Conservation (phyloP, 768 basidiomycete species). For the Rossbeevera mucosa region DNA sequence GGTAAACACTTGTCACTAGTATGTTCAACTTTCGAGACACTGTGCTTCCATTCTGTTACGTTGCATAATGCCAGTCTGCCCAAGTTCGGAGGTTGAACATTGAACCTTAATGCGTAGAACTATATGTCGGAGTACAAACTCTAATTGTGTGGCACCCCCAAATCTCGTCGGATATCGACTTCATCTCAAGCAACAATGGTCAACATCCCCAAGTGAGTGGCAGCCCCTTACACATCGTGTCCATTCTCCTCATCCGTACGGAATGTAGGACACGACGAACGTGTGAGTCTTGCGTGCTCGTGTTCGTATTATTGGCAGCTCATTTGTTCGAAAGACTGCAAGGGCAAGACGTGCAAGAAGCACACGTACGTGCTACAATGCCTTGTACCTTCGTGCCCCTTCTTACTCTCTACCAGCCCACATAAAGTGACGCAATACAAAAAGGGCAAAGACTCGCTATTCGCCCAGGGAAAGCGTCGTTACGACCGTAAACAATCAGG, state of each 20-base stretch:
- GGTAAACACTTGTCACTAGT: no score
- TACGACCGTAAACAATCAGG: slow-evolving; percentile 99
- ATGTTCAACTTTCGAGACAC: no score
- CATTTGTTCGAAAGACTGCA: slow-evolving; percentile 63
- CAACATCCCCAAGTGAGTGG: slow-evolving; percentile 87
- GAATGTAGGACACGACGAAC: slow-evolving; percentile 82
- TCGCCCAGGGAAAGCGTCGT: slow-evolving; percentile 99
- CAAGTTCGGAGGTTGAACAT: neutral
- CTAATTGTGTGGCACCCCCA: slow-evolving; percentile 16
- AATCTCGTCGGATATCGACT: slow-evolving; percentile 18
- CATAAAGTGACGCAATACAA: slow-evolving; percentile 99
- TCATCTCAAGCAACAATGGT: slow-evolving; percentile 60
- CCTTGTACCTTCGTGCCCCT: neutral
- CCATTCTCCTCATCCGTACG: slow-evolving; percentile 12
- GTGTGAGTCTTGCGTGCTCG: slow-evolving; percentile 52
- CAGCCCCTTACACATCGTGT: neutral
- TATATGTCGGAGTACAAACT: slow-evolving; percentile 21
- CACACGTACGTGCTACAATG: slow-evolving; percentile 79
- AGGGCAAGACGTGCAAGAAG: slow-evolving; percentile 94
- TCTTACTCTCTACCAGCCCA: slow-evolving; percentile 49
- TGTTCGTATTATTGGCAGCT: neutral
- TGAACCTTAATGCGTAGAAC: neutral
- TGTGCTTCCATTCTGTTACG: no score
- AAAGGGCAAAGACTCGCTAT: slow-evolving; percentile 98
- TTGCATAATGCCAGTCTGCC: no score